These are phyloP conservation scores for Talaromyces funiculosus DNA, from an alignment of 2,329 filamentous ascomycete genomes.

Conservation along the genomic window DNA sequence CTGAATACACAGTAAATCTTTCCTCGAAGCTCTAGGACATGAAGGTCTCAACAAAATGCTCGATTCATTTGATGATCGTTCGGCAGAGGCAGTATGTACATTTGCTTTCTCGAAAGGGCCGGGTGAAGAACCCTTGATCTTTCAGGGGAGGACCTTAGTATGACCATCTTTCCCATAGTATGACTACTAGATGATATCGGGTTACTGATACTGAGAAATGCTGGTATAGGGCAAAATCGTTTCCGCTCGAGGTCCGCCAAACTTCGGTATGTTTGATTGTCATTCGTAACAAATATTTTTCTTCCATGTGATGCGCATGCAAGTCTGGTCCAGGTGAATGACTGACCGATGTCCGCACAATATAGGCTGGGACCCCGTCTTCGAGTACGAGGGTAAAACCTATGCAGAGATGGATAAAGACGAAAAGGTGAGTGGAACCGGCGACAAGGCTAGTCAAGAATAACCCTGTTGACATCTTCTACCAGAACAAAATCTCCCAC, in stretches of 20 bases:
- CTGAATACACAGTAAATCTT: slow-evolving; percentile 69
- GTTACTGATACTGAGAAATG: neutral
- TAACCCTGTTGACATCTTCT: neutral
- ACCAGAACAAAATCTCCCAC: slow-evolving; percentile 80
- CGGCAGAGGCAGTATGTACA: slow-evolving; percentile 87
- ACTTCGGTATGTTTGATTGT: slow-evolving; percentile 60
- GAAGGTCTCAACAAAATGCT: slow-evolving; percentile 85
- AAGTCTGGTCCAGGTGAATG: neutral
- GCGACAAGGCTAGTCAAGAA: neutral
- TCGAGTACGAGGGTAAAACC: slow-evolving; percentile 88
- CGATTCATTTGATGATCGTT: slow-evolving; percentile 82
- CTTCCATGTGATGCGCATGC: neutral
- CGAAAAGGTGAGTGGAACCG: slow-evolving; percentile 62
- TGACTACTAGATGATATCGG: neutral
- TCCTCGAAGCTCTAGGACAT: slow-evolving; percentile 76
- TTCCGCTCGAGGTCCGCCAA: slow-evolving; percentile 67
- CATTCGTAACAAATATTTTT: neutral
- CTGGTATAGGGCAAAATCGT: slow-evolving; percentile 67
- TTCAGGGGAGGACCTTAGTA: slow-evolving; percentile 83
- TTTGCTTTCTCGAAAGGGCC: slow-evolving; percentile 89
- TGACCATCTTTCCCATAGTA: neutral
- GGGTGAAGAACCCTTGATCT: slow-evolving; percentile 74
- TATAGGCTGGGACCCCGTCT: slow-evolving; percentile 90
- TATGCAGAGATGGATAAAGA: slow-evolving; percentile 92
- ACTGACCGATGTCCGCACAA: neutral